These are phyloP conservation scores for Bonia amplexicaulis DNA, from an alignment of 176 grass and related monocot species.

Conservation along the genomic window DNA sequence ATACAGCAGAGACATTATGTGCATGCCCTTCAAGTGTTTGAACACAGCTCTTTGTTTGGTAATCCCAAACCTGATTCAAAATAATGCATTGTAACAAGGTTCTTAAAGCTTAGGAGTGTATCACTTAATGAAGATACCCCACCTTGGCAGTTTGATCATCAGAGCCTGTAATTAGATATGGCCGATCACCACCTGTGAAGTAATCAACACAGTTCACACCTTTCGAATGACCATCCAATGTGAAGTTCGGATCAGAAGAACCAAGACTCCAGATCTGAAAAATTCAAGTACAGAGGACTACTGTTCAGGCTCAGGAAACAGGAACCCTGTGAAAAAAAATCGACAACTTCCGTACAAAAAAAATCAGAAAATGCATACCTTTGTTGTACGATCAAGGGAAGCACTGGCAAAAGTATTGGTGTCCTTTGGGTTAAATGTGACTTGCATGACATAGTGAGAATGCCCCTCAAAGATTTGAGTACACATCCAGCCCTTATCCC, in stretches of 20 bases:
- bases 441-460: conserved; percentile 82
- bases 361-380: conserved; percentile 37
- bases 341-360: not conserved
- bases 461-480: conserved; percentile 84
- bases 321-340: not conserved
- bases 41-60: conserved; percentile 72
- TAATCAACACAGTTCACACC: conserved; percentile 82
- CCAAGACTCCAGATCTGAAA: conserved; percentile 79
- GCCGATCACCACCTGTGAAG: conserved; percentile 77
- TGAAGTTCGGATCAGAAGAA: conserved; percentile 72
- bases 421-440: conserved; percentile 71
- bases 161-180: conserved; percentile 85
- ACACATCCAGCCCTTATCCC: conserved; percentile 74
- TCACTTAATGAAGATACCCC: not conserved
- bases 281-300: not conserved
- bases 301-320: not conserved
- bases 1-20: conserved; percentile 81
- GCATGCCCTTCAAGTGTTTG: conserved; percentile 75
- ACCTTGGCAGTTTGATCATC: conserved; percentile 75
- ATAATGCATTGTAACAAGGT: conserved; percentile 8
- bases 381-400: conserved; percentile 86
- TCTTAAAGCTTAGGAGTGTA: not conserved
- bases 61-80: conserved; percentile 69
- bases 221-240: conserved; percentile 65
- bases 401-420: conserved; percentile 87